Percentiles rank a stretch among this genome's conserved stretches.
phyloP scores from a whole-genome alignment of 108 stramenopile species.

The Cylindrotheca fusiformis region DNA sequence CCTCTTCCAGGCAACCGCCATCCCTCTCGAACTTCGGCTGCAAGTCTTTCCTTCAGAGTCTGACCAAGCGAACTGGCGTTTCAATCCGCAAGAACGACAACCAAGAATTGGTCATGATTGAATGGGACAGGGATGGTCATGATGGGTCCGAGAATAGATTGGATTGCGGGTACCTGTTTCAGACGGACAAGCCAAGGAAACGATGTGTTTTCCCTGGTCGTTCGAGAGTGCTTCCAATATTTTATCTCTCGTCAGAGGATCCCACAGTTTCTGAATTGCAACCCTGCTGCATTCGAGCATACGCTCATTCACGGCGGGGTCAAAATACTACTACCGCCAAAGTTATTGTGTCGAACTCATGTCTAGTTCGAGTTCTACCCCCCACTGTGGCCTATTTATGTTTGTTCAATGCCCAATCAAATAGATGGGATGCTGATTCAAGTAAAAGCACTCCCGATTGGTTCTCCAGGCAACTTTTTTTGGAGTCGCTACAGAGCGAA shows the following conservation, averaged over 20 bases:
- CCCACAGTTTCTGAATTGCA: constrained; percentile 16
- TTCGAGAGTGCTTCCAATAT: constrained; percentile 8
- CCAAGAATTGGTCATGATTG: constrained; percentile 1
- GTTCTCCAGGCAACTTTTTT: constrained; percentile 4
- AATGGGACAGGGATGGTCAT: neutral
- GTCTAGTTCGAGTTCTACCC: constrained; percentile 31
- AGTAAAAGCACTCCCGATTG: neutral
- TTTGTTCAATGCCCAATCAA: neutral
- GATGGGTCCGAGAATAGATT: constrained; percentile 1
- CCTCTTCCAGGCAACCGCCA: constrained; percentile 1
- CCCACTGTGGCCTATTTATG: neutral
- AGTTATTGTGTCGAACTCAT: constrained; percentile 2
- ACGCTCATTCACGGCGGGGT: neutral
- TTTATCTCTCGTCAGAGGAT: constrained; percentile 25
- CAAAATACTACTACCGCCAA: neutral
- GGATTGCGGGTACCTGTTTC: neutral
- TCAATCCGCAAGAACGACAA: neutral
- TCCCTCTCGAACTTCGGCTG: constrained; percentile 19
- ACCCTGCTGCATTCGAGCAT: constrained; percentile 27
- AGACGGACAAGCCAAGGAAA: neutral
- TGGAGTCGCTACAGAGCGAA: constrained; percentile 20
- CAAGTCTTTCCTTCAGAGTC: constrained; percentile 7
- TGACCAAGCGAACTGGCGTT: neutral
- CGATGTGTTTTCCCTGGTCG: neutral
- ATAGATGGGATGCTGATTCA: neutral